Conservation (phyloP, 768 basidiomycete genomes). For the Leccinum imitatum region DNA sequence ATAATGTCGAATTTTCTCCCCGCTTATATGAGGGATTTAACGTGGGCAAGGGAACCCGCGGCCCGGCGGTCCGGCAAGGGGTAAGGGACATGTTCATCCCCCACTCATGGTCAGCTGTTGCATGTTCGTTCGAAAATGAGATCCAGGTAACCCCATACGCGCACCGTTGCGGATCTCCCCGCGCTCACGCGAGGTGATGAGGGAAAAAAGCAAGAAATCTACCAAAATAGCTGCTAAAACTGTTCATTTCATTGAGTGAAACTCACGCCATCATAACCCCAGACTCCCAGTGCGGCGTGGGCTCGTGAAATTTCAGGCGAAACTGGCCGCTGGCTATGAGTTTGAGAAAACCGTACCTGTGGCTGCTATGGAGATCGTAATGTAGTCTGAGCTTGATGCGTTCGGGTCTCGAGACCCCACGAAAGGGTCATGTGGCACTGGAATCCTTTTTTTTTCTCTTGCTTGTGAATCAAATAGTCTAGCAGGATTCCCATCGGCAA, state of each 20-base stretch:
- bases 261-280: neutral
- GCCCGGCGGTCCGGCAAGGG: conserved; percentile 5
- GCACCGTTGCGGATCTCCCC: neutral
- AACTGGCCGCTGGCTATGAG: neutral
- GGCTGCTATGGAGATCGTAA: neutral
- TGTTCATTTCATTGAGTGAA: neutral
- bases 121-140: neutral
- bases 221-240: neutral
- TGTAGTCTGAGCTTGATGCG: neutral
- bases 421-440: neutral
- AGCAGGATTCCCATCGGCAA: neutral
- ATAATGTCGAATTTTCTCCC: neutral
- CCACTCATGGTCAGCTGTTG: neutral
- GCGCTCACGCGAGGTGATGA: neutral
- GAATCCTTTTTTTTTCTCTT: neutral
- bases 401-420: neutral
- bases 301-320: no score
- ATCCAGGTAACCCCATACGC: neutral
- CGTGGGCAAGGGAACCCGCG: neutral
- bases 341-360: neutral
- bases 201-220: neutral
- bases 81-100: neutral
- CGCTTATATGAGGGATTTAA: neutral
- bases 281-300: neutral
- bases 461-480: no score